These are phyloP conservation scores for Tulasnella sp. DNA, from an alignment of 768 basidiomycete species.

Conservation along the genomic window DNA sequence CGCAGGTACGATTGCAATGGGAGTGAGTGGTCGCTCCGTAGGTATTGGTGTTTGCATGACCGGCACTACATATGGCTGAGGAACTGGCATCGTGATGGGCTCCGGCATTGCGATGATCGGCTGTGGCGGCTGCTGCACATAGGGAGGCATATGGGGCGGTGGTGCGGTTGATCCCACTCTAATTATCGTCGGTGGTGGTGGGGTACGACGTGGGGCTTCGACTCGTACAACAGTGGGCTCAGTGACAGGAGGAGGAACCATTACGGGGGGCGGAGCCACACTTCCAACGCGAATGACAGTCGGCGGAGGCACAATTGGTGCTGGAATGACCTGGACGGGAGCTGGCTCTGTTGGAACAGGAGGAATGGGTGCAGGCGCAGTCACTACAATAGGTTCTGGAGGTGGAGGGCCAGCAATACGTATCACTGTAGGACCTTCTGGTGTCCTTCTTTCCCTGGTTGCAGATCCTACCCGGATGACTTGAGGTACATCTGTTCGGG, in stretches of 20 bases:
- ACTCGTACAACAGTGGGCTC: not conserved
- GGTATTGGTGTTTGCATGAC: no score
- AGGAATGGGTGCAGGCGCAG: constrained; percentile 6
- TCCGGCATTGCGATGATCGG: no score
- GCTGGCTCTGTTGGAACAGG: not conserved
- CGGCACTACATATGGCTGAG: no score
- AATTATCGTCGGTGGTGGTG: constrained; percentile 10
- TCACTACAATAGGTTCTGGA: not conserved
- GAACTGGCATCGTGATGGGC: no score
- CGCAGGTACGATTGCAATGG: no score
- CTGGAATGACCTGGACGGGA: constrained; percentile 2
- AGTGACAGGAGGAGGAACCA: not conserved
- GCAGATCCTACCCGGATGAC: constrained; percentile 8
- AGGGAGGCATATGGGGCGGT: not conserved
- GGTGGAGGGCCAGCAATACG: not conserved
- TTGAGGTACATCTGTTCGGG: not conserved
- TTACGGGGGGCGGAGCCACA: not conserved
- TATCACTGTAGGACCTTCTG: constrained; percentile 1
- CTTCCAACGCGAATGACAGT: constrained; percentile 1
- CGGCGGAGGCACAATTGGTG: constrained; percentile 10
- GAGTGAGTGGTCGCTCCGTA: no score
- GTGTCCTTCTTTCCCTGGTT: constrained; percentile 4
- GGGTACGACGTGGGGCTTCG: not conserved
- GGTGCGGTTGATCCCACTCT: not conserved
- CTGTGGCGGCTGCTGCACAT: no score